phyloP scores from a whole-genome alignment of 2,329 filamentous ascomycete species.

The Fusarium pseudocircinatum region DNA sequence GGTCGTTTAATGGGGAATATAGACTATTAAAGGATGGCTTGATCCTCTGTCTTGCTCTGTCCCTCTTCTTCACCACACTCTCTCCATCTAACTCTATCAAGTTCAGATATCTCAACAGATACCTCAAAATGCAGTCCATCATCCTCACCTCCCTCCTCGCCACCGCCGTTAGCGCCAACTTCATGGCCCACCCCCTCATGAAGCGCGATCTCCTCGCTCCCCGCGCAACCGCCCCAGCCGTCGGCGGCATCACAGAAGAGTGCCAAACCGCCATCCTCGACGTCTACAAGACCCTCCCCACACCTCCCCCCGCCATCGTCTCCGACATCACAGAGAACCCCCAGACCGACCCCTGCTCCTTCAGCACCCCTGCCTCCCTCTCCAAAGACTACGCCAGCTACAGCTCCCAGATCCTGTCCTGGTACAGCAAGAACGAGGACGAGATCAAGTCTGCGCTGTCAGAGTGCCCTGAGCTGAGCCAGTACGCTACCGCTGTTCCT shows the following conservation, averaged over 20 bases:
- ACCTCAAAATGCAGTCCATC: conserved; percentile 44
- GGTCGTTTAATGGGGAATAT: not conserved
- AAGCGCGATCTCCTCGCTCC: conserved; percentile 40
- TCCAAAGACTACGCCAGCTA: conserved; percentile 47
- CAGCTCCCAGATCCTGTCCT: conserved; percentile 44
- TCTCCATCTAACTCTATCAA: not conserved
- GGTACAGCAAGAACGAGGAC: conserved; percentile 44
- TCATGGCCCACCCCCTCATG: conserved; percentile 44
- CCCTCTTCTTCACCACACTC: not conserved
- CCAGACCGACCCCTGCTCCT: conserved; percentile 47
- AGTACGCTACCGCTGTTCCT: conserved; percentile 32
- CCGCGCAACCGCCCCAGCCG: conserved; percentile 35
- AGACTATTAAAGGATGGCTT: conserved; percentile 6
- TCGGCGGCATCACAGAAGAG: conserved; percentile 11
- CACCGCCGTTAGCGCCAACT: conserved; percentile 40
- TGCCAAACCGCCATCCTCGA: conserved; percentile 41
- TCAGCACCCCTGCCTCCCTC: conserved; percentile 46
- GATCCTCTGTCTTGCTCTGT: not conserved
- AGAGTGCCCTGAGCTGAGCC: conserved; percentile 41
- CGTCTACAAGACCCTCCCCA: conserved; percentile 43
- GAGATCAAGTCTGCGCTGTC: conserved; percentile 40
- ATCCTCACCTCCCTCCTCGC: conserved; percentile 42
- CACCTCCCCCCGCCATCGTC: conserved; percentile 45
- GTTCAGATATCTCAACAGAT: not conserved
- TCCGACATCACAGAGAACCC: conserved; percentile 38